Base-by-base conservation (phyloP, 768 basidiomycete genomes). In the Amanita thiersii region DNA sequence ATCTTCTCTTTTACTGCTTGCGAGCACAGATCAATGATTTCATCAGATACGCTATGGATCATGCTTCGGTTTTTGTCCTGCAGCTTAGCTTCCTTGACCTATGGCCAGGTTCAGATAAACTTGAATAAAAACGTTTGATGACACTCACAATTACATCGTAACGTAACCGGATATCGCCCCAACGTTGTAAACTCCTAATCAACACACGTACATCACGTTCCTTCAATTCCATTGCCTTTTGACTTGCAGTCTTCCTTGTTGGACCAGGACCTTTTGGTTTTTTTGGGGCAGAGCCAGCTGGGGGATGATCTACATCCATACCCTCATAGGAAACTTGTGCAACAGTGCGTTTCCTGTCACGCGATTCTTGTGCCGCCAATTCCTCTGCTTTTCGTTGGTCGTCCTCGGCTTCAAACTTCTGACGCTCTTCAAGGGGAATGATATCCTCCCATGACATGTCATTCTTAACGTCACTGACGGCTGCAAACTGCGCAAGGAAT, bases 391-490 rank as follows among this genome's bases (percentile, higher is more conserved):
- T 80, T 44, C 75, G 70, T 44, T 81, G 72, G 46, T 83, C 81
- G 46, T 89, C 83, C 49, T 93, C 92, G 20, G 75, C 73, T 46
- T 90, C 90, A 32, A 83, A 77, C 57, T 77, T 81, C 59, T 83
- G 79, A 4, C 96, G 82, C 53, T 91, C 91, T 17, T 93, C 91
- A 6, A 86, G 59, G 12, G 96, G 96, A 52, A 99, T 98, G 61
- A 99, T 98, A 47, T 98, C 96, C 56, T 99, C 96, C 96, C 96
- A 99, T 54, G 62, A 90, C 79, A 94, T 91, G 64, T 98, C 94
- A 57, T 92, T 90, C 74, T 97, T 98, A 57, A 99, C 81, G 59
- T 99, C 96, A 61, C 91, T 96, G 50, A 98, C 89, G 37, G 82
- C 83, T 15, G 94, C 93, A 58, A 98, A 94, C 49, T 88, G 84